A percentile compares a stretch with the other conserved stretches of the same genome.
Conservation (phyloP, 2,329 filamentous ascomycete genomes). For the Cladorrhinum sp. region DNA sequence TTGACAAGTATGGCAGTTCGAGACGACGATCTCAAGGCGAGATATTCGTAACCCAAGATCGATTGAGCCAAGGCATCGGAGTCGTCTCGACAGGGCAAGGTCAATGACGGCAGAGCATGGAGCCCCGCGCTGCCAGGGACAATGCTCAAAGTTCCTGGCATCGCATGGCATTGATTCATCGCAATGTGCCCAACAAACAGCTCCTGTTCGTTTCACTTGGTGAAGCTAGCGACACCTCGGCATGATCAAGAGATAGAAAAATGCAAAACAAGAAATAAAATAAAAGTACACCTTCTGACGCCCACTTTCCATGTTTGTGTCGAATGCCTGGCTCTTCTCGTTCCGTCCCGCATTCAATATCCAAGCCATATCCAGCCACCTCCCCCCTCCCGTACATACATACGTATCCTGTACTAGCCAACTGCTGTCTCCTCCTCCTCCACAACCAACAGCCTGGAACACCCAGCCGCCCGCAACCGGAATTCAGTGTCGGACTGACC, state of each 20-base stretch:
- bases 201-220: neutral
- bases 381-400: neutral
- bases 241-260: neutral
- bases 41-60: neutral
- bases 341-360: slow-evolving; percentile 7
- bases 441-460: neutral
- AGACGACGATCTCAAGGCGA: neutral
- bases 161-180: neutral
- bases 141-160: neutral
- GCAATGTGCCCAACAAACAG: too few relatives aligned
- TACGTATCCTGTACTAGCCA: too few relatives aligned
- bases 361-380: neutral
- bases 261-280: neutral
- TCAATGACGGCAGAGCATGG: neutral
- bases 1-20: too few relatives aligned
- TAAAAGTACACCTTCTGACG: too few relatives aligned
- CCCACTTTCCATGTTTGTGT: neutral
- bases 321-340: neutral
- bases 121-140: neutral
- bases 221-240: neutral
- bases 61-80: neutral
- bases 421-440: neutral
- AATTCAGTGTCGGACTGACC: neutral
- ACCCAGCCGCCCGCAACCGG: slow-evolving; percentile 4
- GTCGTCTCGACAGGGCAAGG: too few relatives aligned